Percentiles rank a stretch among this genome's conserved stretches.
Conservation (phyloP, 2,329 filamentous ascomycete genomes). For the Neonectria coccinea region DNA sequence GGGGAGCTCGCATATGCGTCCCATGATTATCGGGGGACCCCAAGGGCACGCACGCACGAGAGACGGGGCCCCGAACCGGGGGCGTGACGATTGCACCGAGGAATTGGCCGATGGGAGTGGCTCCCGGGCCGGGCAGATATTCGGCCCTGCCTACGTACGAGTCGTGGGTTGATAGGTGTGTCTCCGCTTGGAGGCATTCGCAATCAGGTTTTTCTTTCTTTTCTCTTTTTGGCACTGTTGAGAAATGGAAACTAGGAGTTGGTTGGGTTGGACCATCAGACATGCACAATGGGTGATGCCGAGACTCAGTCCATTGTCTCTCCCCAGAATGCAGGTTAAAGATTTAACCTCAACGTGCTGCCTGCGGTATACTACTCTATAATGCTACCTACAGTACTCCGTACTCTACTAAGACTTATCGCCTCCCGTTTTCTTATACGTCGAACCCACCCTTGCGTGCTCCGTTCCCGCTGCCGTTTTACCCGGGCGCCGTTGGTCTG, state of each 20-base stretch:
- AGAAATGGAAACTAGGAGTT: neutral
- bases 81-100: conserved; percentile 43
- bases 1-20: neutral
- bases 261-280: neutral
- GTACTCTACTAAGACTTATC: neutral
- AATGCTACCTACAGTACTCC: neutral
- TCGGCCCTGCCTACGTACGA: neutral
- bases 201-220: neutral
- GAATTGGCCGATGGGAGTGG: conserved; percentile 38
- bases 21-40: conserved; percentile 28
- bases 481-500: conserved; percentile 1
- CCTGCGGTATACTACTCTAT: neutral
- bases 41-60: conserved; percentile 3
- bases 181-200: neutral
- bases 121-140: conserved; percentile 13
- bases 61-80: conserved; percentile 24
- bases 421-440: neutral
- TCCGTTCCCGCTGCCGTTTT: neutral
- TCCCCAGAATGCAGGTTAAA: neutral
- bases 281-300: neutral
- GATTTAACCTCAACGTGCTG: neutral
- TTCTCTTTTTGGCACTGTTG: neutral
- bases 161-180: no score
- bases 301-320: neutral
- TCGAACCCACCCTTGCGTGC: neutral